These are phyloP conservation scores for Ophiosphaerella herpotricha DNA, from an alignment of 2,329 filamentous ascomycete species.

Conservation along the genomic window DNA sequence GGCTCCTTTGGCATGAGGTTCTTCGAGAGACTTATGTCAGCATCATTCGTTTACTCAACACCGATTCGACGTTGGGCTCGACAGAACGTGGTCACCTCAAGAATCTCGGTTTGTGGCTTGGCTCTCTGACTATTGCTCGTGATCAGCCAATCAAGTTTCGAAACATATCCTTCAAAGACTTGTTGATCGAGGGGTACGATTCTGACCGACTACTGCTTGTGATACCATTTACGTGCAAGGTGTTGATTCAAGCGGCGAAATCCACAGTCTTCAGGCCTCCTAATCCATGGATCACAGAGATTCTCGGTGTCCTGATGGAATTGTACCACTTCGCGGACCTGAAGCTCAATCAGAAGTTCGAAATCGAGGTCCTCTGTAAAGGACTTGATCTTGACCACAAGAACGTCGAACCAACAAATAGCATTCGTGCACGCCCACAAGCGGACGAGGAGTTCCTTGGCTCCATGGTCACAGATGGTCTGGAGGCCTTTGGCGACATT, in stretches of 20 bases:
- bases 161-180: conserved; percentile 95
- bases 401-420: conserved; percentile 81
- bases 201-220: conserved; percentile 89
- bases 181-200: conserved; percentile 91
- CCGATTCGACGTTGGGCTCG: conserved; percentile 82
- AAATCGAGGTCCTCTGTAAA: conserved; percentile 96
- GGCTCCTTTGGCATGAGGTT: conserved; percentile 82
- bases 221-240: conserved; percentile 97
- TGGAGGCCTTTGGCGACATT: conserved; percentile 84
- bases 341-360: conserved; percentile 96
- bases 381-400: conserved; percentile 91
- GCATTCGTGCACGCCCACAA: conserved; percentile 76
- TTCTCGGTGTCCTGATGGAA: conserved; percentile 87
- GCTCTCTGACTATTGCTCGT: conserved; percentile 86
- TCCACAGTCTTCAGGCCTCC: conserved; percentile 92
- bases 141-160: conserved; percentile 95
- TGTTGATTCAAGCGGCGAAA: conserved; percentile 79
- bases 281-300: conserved; percentile 98
- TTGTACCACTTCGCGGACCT: conserved; percentile 91
- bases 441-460: conserved; percentile 64
- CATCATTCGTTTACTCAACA: conserved; percentile 84
- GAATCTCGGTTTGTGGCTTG: conserved; percentile 92
- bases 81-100: conserved; percentile 88
- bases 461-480: conserved; percentile 63
- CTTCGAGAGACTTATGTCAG: conserved; percentile 90